phyloP scores from a whole-genome alignment of 148 eudicot genomes.

The Rhododendron molle region DNA sequence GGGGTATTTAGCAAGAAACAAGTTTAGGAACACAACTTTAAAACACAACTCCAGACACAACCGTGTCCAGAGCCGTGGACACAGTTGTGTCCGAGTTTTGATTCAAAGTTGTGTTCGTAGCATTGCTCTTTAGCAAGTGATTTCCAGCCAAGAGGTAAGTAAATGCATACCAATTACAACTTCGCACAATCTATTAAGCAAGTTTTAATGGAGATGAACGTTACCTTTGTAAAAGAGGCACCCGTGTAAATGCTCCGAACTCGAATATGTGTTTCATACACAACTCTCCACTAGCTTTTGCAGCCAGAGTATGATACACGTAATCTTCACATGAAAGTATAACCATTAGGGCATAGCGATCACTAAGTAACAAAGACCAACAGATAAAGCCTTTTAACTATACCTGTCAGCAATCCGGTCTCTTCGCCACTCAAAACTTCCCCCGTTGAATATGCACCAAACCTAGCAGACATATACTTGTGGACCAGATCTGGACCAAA shows the following conservation, averaged over 20 bases:
- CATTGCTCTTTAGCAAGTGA: neutral
- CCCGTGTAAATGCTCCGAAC: constrained; percentile 91
- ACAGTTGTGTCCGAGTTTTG: neutral
- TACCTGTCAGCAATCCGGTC: constrained; percentile 72
- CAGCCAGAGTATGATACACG: constrained; percentile 86
- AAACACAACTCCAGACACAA: no score
- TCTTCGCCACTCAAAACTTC: constrained; percentile 58
- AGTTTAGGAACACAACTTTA: neutral
- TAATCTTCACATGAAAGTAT: constrained; percentile 47
- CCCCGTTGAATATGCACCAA: constrained; percentile 70
- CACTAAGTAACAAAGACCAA: neutral
- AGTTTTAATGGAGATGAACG: neutral
- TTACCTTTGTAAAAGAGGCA: constrained; percentile 74
- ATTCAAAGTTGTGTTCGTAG: neutral
- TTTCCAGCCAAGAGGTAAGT: neutral
- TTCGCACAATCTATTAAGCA: neutral
- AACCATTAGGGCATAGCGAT: neutral
- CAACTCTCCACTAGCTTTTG: constrained; percentile 95
- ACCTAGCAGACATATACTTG: constrained; percentile 73
- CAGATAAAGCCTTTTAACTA: neutral
- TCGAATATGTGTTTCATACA: constrained; percentile 85
- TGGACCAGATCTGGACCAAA: constrained; percentile 89
- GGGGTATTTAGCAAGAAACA: neutral
- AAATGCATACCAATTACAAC: neutral
- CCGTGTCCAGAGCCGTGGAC: neutral